phyloP scores from a whole-genome alignment of 306 rosid species.

The Vigna reflexopilosa region DNA sequence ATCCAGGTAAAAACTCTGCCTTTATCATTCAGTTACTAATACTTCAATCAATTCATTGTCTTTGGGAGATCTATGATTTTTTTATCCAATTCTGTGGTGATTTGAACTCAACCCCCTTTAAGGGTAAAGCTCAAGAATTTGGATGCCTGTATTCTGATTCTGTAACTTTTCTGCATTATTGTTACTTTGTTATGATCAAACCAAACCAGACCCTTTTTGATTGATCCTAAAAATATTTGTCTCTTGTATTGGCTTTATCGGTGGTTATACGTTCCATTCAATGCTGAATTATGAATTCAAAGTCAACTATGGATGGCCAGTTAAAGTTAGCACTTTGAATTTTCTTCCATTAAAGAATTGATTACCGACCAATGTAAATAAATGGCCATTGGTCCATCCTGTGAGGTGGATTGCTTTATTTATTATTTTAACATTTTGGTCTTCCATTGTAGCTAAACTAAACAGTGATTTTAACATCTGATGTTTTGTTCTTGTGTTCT shows the following conservation, averaged over 20 bases:
- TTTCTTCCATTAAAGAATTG: slow-evolving; percentile 33
- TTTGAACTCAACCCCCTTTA: slow-evolving; percentile 3
- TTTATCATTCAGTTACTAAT: neutral
- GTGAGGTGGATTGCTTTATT: neutral
- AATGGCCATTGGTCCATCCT: slow-evolving; percentile 18
- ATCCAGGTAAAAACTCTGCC: slow-evolving; percentile 59
- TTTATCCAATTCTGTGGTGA: slow-evolving; percentile 29
- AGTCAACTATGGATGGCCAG: slow-evolving; percentile 55
- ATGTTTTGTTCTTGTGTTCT: neutral
- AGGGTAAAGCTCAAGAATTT: slow-evolving; percentile 5
- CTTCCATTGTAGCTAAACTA: neutral
- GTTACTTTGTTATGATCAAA: slow-evolving; percentile 21
- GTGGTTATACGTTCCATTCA: slow-evolving; percentile 30
- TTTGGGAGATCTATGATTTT: slow-evolving; percentile 2
- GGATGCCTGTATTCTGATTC: slow-evolving; percentile 25
- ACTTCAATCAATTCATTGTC: neutral
- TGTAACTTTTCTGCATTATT: slow-evolving; percentile 26
- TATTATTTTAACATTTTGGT: neutral
- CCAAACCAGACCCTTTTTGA: slow-evolving; percentile 26
- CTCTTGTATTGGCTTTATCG: slow-evolving; percentile 33
- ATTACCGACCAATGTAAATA: slow-evolving; percentile 9
- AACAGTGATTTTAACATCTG: slow-evolving; percentile 17
- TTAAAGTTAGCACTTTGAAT: slow-evolving; percentile 35
- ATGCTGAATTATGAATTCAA: slow-evolving; percentile 38
- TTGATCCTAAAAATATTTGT: slow-evolving; percentile 36